Conservation (phyloP, 441 rosid genomes). For the Arabidopsis lyrata region DNA sequence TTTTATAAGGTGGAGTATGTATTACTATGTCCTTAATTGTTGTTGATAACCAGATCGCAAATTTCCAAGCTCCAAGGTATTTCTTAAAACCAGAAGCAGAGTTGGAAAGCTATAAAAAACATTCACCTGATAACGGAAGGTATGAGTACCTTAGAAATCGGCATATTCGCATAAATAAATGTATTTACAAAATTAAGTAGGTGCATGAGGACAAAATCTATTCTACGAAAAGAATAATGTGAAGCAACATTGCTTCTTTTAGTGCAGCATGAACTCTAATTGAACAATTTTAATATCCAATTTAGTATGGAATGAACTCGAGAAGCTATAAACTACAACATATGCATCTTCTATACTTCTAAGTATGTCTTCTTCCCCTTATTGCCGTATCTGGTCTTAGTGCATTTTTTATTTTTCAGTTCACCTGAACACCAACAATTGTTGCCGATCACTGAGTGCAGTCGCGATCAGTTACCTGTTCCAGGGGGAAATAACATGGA, state of each 20-base stretch:
- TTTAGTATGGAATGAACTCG: constrained; percentile 14
- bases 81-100: constrained; percentile 76
- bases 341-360: constrained; percentile 18
- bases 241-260: constrained; percentile 24
- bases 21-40: constrained; percentile 46
- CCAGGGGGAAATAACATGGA: constrained; percentile 54
- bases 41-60: constrained; percentile 78
- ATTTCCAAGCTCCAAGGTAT: constrained; percentile 79
- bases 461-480: constrained; percentile 52
- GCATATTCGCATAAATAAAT: not conserved
- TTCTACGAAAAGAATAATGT: constrained; percentile 2
- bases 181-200: not conserved
- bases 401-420: constrained; percentile 54
- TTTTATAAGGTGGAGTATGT: constrained; percentile 36
- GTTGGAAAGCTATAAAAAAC: constrained; percentile 65
- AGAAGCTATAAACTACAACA: constrained; percentile 30
- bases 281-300: constrained; percentile 6
- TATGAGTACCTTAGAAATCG: constrained; percentile 36
- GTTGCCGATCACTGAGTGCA: constrained; percentile 58
- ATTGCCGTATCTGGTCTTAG: constrained; percentile 31
- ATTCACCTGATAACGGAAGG: constrained; percentile 86
- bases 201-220: constrained; percentile 21
- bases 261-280: constrained; percentile 23
- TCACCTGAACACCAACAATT: constrained; percentile 73
- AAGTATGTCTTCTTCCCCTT: constrained; percentile 24